phyloP scores from a whole-genome alignment of 371 early-diverging fungal genomes.

The Mucor indicus region DNA sequence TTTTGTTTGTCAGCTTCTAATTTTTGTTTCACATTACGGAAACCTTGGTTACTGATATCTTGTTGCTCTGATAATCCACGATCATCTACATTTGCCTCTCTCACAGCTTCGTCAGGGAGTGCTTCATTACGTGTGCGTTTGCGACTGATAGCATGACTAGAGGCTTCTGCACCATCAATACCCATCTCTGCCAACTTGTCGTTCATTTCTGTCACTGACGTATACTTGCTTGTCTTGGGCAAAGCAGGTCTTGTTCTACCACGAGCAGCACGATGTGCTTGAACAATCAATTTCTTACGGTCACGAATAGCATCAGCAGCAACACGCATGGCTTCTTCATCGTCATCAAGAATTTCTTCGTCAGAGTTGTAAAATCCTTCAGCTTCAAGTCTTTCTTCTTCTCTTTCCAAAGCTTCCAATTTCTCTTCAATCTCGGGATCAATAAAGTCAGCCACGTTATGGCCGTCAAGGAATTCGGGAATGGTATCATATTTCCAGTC shows the following conservation, averaged over 20 bases:
- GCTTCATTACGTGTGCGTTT: constrained; percentile 78
- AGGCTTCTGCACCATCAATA: constrained; percentile 49
- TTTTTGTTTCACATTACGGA: constrained; percentile 73
- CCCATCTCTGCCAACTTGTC: constrained; percentile 61
- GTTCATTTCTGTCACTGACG: constrained; percentile 57
- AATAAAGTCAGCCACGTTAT: constrained; percentile 99
- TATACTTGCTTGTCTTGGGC: constrained; percentile 53
- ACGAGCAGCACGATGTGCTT: constrained; percentile 69
- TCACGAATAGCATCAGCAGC: constrained; percentile 84
- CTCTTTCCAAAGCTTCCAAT: constrained; percentile 93
- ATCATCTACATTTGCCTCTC: constrained; percentile 49
- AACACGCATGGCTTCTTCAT: constrained; percentile 71
- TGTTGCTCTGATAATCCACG: constrained; percentile 48
- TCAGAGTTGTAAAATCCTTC: constrained; percentile 92
- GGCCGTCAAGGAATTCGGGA: constrained; percentile 99
- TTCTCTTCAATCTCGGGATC: constrained; percentile 98
- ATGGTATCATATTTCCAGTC: constrained; percentile 99
- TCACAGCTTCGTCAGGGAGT: constrained; percentile 59
- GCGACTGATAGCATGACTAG: constrained; percentile 41
- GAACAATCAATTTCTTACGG: constrained; percentile 80
- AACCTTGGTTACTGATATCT: constrained; percentile 74
- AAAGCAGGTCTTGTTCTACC: constrained; percentile 66
- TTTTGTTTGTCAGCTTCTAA: constrained; percentile 74
- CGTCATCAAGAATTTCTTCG: constrained; percentile 69
- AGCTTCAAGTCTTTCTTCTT: constrained; percentile 91